Base-by-base conservation (phyloP, 495 filamentous ascomycete genomes). In the Mycothermus thermophilus region DNA sequence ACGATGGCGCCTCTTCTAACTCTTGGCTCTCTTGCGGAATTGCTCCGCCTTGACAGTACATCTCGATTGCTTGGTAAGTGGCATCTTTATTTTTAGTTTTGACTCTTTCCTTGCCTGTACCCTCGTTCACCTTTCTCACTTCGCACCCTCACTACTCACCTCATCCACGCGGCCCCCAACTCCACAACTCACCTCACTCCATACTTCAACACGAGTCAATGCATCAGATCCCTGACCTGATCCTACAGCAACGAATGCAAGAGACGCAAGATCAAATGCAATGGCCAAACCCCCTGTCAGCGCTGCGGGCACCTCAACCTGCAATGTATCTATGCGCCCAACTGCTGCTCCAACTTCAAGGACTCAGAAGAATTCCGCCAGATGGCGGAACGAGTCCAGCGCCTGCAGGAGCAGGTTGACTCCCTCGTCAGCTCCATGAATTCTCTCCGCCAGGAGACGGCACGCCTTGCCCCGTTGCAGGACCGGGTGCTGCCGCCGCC, bases 41-140 rank as follows among this genome's bases (percentile, higher is more conserved):
- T 10, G 19, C 12, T 34, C 9, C 12, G 19, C 6, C 18, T 29
- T 29, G 25, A 8, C 66, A 83, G 52, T 93, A 93, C 60, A 88
- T 90, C 51, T 85, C 82, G 23, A 90, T 93, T 46, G 85, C 85
- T 48, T 93, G 84, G 83, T 88, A 70, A 51, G 72, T n/a, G n/a
- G n/a, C n/a, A n/a, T n/a, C n/a, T n/a, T n/a, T n/a, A n/a, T n/a
- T n/a, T 50, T 35, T 6, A 8, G 7, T 13, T 15, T 24, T 36
- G 16, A 15, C 17, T 30, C 40, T 2, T 14, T 22, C 16, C 23
- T 8, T 28, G 29, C 17, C 18, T 31, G 6, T 27, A 5, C 22
- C 13, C 15, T 14, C 22, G 5, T 7, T 28, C 3, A n/a, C 16
- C 15, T 19, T 22, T 13, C 7, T 24, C 25, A 33, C 24, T 28